Evolutionary conservation across 305 asterid genomes (phyloP).

Genomic region (Fraxinus floribunda): DNA sequence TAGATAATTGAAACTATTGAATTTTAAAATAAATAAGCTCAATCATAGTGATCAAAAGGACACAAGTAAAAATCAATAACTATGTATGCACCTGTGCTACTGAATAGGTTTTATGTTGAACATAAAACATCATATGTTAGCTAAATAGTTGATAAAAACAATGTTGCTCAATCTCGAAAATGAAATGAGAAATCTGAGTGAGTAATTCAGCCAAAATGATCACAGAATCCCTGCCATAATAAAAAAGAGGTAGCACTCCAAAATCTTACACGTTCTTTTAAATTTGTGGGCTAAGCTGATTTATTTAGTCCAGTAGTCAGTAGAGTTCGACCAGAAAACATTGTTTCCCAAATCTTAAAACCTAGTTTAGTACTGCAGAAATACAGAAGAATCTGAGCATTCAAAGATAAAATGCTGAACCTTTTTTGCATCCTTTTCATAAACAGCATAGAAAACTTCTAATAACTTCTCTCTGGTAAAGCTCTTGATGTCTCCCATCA

Average conservation of each 20-base stretch:
- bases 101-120: background rate
- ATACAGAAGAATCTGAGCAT: background rate
- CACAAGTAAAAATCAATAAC: background rate
- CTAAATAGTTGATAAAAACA: background rate
- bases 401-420: slow-evolving; percentile 30
- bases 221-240: background rate
- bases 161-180: background rate
- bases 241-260: background rate
- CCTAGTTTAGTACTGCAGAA: background rate
- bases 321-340: background rate
- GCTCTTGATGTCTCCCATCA: slow-evolving; percentile 97
- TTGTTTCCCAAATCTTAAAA: background rate
- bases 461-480: slow-evolving; percentile 78
- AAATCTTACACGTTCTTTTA: background rate
- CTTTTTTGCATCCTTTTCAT: slow-evolving; percentile 94
- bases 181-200: background rate
- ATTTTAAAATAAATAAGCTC: background rate
- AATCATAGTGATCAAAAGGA: background rate
- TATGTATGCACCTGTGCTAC: background rate
- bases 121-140: background rate
- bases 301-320: background rate
- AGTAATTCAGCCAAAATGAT: background rate
- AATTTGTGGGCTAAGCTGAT: background rate
- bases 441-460: slow-evolving; percentile 80
- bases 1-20: background rate